Evolutionary conservation across 2,329 filamentous ascomycete species (phyloP), one percentile per base, ranked within the genome.

Genomic region (Plectosphaerella plurivora): DNA sequence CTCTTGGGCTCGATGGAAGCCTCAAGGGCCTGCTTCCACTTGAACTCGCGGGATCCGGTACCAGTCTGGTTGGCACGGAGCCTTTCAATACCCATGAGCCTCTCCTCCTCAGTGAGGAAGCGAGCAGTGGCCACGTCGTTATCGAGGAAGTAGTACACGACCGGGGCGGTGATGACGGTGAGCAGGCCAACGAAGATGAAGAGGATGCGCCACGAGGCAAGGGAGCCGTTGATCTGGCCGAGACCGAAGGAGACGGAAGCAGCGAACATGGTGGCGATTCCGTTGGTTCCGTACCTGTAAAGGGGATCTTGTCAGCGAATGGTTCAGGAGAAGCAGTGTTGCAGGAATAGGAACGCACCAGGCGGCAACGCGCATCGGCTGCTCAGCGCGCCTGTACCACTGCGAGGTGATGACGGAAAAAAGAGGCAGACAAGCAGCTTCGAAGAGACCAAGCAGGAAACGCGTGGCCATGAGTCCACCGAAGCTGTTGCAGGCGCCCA

Each of bases 51-150:
- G 55, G 83, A 87, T 2, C 85, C 86, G 15, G 88, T 84, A 0
- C 89, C 89, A 54, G 89, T 89, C 63, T 90, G 83, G 60, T 93
- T 93, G 20, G 83, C 76, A 0, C 88, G 77, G 6, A 93, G 81
- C 0, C 89, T 78, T 57, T 90, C 88, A 24, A 91, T 73, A 0
- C 86, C 87, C 42, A 90, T 75, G 0, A 83, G 65, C 12, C 83
- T 82, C 58, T 93, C 89, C 45, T 82, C 75, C 50, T 86, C 78
- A 8, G 73, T 86, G 24, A 94, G 61, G 53, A 79, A 82, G 14
- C 77, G 72, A 0, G 78, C 78, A 0, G 77, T 77, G 0, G 74
- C 63, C 16, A 86, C 76, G 56, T 84, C 81, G 61, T 79, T 78
- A 62, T 85, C 81, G 2, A 88, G 73, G 45, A 73, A 73, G 71